Conservation (phyloP, 768 basidiomycete species). For the Coprinellus aureogranulatus region DNA sequence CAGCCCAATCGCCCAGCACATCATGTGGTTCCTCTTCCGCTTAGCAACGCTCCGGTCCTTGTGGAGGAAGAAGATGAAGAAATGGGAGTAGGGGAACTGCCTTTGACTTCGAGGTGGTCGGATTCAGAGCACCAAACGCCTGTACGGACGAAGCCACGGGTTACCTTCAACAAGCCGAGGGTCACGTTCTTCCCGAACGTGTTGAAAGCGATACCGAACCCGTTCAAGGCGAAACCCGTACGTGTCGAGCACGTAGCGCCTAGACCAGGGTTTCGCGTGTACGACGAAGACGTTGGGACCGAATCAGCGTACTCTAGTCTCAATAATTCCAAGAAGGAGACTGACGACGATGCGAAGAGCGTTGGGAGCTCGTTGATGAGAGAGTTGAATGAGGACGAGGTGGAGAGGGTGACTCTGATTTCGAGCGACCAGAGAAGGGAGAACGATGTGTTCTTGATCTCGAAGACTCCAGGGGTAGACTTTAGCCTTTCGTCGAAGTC, state of each 20-base stretch:
- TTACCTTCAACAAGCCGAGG: not conserved
- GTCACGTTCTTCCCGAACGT: not conserved
- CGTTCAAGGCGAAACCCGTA: slow-evolving; percentile 1
- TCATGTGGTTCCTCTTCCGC: not conserved
- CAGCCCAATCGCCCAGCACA: not conserved
- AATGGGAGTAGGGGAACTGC: not conserved
- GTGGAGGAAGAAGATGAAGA: not conserved
- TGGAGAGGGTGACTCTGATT: slow-evolving; percentile 5
- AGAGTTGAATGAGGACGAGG: not conserved
- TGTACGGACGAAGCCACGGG: not conserved
- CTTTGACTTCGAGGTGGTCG: slow-evolving; percentile 7
- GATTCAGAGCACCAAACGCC: not conserved
- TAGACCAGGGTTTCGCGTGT: slow-evolving; percentile 3
- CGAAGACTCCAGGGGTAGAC: slow-evolving; percentile 3
- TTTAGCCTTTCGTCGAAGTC: not conserved
- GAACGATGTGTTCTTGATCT: slow-evolving; percentile 9
- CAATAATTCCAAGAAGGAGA: not conserved
- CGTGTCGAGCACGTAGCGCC: slow-evolving; percentile 7
- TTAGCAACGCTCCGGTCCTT: not conserved
- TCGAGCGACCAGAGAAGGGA: not conserved
- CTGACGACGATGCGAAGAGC: not conserved
- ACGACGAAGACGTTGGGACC: slow-evolving; percentile 4
- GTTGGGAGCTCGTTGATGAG: not conserved
- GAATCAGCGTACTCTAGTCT: not conserved
- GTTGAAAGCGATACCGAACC: slow-evolving; percentile 1